phyloP scores from a whole-genome alignment of 2,329 filamentous ascomycete genomes.

The Pseudocercospora pini-densiflorae region DNA sequence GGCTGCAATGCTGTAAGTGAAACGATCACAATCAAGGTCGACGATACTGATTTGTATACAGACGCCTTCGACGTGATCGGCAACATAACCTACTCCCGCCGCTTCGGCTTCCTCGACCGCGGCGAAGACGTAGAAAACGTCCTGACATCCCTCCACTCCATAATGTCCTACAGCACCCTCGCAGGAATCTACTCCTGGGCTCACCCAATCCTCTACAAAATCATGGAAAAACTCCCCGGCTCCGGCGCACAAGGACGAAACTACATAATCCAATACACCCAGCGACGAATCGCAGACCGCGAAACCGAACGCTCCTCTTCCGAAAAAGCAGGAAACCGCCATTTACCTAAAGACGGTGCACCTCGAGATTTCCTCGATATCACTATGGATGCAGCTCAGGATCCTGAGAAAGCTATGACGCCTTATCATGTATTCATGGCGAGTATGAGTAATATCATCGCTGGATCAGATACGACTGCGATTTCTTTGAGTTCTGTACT shows the following conservation, averaged over 20 bases:
- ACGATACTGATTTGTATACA: background rate
- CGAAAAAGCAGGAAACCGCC: constrained; percentile 16
- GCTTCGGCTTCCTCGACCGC: constrained; percentile 45
- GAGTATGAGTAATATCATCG: constrained; percentile 29
- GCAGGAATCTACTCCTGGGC: constrained; percentile 26
- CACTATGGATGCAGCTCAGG: constrained; percentile 26
- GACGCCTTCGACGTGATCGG: constrained; percentile 49
- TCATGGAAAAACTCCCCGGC: constrained; percentile 21
- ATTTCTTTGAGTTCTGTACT: constrained; percentile 40
- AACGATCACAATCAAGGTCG: background rate
- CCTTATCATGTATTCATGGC: constrained; percentile 29
- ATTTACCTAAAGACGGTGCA: constrained; percentile 14
- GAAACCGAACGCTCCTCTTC: constrained; percentile 12
- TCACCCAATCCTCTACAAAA: constrained; percentile 23
- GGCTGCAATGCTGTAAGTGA: constrained; percentile 36
- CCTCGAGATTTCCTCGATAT: constrained; percentile 27
- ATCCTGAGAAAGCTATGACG: constrained; percentile 28
- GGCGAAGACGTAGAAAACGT: constrained; percentile 40
- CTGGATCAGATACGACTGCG: constrained; percentile 43
- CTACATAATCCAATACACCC: constrained; percentile 22
- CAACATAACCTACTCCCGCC: constrained; percentile 40
- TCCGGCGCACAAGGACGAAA: constrained; percentile 22
- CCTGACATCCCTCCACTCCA: constrained; percentile 22
- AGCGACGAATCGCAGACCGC: constrained; percentile 16
- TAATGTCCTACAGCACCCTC: constrained; percentile 20